phyloP scores from a whole-genome alignment of 805 yeast species.

The Saccharomycopsis fibuligera region DNA sequence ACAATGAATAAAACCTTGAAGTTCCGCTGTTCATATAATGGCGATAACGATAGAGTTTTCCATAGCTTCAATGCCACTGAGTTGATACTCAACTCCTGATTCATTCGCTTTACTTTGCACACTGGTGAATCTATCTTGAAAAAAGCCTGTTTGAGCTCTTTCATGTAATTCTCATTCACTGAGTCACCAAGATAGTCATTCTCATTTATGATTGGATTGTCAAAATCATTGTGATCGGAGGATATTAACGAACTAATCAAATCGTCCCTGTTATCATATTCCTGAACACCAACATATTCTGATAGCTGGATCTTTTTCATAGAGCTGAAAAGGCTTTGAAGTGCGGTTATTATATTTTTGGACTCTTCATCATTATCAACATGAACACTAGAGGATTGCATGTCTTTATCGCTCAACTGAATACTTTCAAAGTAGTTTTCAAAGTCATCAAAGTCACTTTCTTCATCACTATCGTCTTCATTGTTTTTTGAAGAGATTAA shows the following conservation, averaged over 20 bases:
- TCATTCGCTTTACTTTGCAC: constrained; percentile 31
- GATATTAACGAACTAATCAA: constrained; percentile 7
- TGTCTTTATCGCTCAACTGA: not conserved
- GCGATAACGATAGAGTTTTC: constrained; percentile 53
- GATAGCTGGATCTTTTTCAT: constrained; percentile 7
- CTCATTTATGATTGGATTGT: constrained; percentile 6
- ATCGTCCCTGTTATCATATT: constrained; percentile 7
- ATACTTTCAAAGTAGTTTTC: constrained; percentile 14
- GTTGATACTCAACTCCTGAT: constrained; percentile 39
- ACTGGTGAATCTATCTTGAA: constrained; percentile 33
- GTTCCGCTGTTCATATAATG: constrained; percentile 43
- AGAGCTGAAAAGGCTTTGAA: constrained; percentile 8
- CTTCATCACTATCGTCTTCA: constrained; percentile 7
- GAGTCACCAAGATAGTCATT: not conserved
- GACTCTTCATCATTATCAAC: constrained; percentile 4
- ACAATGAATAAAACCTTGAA: constrained; percentile 45
- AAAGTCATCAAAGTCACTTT: constrained; percentile 13
- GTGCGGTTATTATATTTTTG: constrained; percentile 6
- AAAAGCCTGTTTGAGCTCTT: constrained; percentile 23
- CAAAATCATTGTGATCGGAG: constrained; percentile 3
- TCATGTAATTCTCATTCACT: not conserved
- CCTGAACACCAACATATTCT: constrained; percentile 15
- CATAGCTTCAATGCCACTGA: constrained; percentile 46
- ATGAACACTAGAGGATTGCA: not conserved
- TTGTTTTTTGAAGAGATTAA: not conserved